Percentiles rank a stretch among this genome's conserved stretches.
Evolutionary conservation across 805 yeast species (phyloP).

Genomic region (Millerozyma acaciae): DNA sequence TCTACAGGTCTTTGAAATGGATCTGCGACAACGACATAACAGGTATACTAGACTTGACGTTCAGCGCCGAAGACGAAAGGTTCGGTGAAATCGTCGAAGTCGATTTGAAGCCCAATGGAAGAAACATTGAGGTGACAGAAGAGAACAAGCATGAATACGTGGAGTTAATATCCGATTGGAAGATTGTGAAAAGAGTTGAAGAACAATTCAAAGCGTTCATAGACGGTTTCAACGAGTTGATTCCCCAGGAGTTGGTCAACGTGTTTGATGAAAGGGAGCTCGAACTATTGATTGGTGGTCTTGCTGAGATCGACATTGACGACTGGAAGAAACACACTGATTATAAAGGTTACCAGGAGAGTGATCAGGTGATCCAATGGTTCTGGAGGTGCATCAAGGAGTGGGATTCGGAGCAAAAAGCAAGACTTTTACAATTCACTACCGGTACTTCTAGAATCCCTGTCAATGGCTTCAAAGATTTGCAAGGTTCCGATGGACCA

Average conservation of each 20-base stretch:
- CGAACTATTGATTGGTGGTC: constrained; percentile 95
- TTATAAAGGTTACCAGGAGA: constrained; percentile 95
- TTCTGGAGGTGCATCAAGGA: constrained; percentile 92
- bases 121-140: constrained; percentile 86
- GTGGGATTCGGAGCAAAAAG: constrained; percentile 97
- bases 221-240: constrained; percentile 95
- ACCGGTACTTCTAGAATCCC: constrained; percentile 99
- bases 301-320: constrained; percentile 95
- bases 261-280: constrained; percentile 98
- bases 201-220: constrained; percentile 95
- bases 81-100: constrained; percentile 89
- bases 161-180: constrained; percentile 94
- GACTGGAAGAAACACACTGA: constrained; percentile 99
- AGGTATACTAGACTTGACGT: constrained; percentile 75
- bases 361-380: constrained; percentile 97
- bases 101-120: constrained; percentile 87
- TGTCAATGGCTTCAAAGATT: constrained; percentile 96
- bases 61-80: constrained; percentile 86
- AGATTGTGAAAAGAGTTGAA: constrained; percentile 85
- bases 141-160: constrained; percentile 95
- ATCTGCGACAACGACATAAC: constrained; percentile 92
- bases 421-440: constrained; percentile 91
- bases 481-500: constrained; percentile 99
- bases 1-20: constrained; percentile 93
- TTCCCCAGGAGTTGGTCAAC: constrained; percentile 93